Base-by-base conservation (phyloP, 2,329 filamentous ascomycete species). In the Madurella fahalii region DNA sequence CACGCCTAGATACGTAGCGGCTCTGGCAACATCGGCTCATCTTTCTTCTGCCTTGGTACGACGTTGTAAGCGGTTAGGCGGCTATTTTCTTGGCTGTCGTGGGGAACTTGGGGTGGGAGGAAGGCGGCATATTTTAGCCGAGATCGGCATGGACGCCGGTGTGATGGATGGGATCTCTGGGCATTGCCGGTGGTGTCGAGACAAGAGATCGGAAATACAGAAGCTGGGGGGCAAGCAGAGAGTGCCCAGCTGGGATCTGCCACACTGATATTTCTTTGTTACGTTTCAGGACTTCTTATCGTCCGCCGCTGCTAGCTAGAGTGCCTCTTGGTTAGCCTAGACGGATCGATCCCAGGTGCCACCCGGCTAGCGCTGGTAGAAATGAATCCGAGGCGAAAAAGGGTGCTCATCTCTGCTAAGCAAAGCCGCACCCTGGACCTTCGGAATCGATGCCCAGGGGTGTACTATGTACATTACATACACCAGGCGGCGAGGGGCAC, bases 191-290 rank as follows among this genome's bases (percentile, higher is more conserved):
- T 51, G 54, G 54, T 43, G 50, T 50, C 30, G 32, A 45, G 50
- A 48, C 50, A 51, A 57, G 50, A 56, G 41, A 56, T 52, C 44
- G 7, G 7, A 7, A 7, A 3, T 25, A 7, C 25, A 25, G 7
- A 25, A 4, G 17, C 25, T 18, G 17, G 45, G 17, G 45, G 17
- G 40, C 15, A 15, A 16, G 9, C 25, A 18, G 34, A 47, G 18
- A 50, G 18, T 57, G 50, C 50, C 54, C 50, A 50, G 54, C 30
- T 50, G 54, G 50, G 40, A 50, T 41, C 50, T 47, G 15, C 50
- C 50, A 37, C 34, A 37, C 9, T 37, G 13, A 4, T 37, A 34
- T 37, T 2, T 4, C 34, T 37, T 37, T 4, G 9, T 3, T 9
- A 2, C 11, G 9, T 5, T 12, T 37, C 4, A 37, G 11, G 50